phyloP scores from a whole-genome alignment of 176 grass and related monocot species.

The Stipa capillata region DNA sequence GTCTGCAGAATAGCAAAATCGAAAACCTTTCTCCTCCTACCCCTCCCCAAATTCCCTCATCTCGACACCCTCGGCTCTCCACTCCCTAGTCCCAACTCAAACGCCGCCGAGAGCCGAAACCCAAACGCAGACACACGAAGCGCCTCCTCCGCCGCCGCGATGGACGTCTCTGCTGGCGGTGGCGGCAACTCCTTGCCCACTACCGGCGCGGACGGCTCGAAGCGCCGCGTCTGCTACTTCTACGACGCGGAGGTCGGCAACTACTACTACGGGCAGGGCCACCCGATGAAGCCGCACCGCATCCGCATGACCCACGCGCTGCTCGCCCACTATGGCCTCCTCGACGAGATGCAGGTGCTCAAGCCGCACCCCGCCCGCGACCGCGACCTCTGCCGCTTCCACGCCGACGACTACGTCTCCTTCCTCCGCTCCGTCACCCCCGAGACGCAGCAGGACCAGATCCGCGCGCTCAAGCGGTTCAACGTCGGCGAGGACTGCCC shows the following conservation, averaged over 20 bases:
- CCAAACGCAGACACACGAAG: too few relatives aligned
- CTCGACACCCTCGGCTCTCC: not conserved
- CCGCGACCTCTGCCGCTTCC: too few relatives aligned
- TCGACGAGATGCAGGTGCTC: constrained; percentile 57
- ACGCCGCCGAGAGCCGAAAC: not conserved
- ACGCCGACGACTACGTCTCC: constrained; percentile 64
- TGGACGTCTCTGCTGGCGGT: constrained; percentile 31
- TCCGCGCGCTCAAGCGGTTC: constrained; percentile 50
- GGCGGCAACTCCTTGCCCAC: constrained; percentile 61
- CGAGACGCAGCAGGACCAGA: constrained; percentile 51
- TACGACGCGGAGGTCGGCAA: constrained; percentile 79
- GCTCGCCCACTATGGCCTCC: constrained; percentile 66
- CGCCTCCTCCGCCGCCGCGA: not conserved
- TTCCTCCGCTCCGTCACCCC: constrained; percentile 65
- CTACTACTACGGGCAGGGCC: constrained; percentile 85
- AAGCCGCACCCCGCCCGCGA: too few relatives aligned
- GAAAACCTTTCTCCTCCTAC: not conserved
- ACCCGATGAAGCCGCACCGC: constrained; percentile 83
- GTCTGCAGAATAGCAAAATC: not conserved
- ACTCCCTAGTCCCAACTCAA: not conserved
- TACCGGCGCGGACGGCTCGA: constrained; percentile 35
- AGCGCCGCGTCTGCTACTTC: constrained; percentile 86
- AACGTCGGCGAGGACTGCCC: constrained; percentile 81
- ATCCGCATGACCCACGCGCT: constrained; percentile 80
- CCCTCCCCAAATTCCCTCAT: not conserved